These are phyloP conservation scores for Albifimbria verrucaria DNA, from an alignment of 2,329 filamentous ascomycete species.

Conservation along the genomic window DNA sequence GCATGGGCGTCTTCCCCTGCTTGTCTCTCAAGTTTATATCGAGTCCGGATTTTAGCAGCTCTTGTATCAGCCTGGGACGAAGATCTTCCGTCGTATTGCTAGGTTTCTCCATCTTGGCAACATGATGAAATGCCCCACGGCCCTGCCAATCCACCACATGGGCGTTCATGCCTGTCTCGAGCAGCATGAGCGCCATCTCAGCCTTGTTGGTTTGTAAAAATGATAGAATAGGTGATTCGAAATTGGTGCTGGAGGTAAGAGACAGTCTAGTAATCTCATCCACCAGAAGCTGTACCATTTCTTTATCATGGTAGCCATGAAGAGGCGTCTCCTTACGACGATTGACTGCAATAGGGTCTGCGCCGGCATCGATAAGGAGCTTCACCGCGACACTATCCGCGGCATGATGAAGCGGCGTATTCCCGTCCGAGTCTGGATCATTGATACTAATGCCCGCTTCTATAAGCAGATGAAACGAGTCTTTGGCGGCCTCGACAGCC, in stretches of 20 bases:
- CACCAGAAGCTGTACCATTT: neutral
- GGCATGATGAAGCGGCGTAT: neutral
- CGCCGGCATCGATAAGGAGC: neutral
- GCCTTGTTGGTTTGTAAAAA: too few species aligned
- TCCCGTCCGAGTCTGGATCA: neutral
- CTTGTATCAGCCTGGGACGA: neutral
- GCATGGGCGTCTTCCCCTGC: neutral
- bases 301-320: neutral
- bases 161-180: conserved; percentile 12
- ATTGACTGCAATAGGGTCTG: neutral
- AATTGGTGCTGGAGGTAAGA: too few species aligned
- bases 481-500: too few species aligned
- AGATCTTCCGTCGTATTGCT: neutral
- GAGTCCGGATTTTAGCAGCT: neutral
- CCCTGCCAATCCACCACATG: conserved; percentile 13
- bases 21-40: neutral
- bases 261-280: neutral
- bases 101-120: neutral
- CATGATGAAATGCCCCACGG: conserved; percentile 14
- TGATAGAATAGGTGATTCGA: too few species aligned
- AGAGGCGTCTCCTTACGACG: neutral
- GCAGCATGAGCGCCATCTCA: neutral
- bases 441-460: too few species aligned
- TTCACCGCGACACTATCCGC: neutral
- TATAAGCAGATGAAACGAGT: too few species aligned